Evolutionary conservation across 2,329 filamentous ascomycete species (phyloP).

Genomic region (Claviceps sp.): DNA sequence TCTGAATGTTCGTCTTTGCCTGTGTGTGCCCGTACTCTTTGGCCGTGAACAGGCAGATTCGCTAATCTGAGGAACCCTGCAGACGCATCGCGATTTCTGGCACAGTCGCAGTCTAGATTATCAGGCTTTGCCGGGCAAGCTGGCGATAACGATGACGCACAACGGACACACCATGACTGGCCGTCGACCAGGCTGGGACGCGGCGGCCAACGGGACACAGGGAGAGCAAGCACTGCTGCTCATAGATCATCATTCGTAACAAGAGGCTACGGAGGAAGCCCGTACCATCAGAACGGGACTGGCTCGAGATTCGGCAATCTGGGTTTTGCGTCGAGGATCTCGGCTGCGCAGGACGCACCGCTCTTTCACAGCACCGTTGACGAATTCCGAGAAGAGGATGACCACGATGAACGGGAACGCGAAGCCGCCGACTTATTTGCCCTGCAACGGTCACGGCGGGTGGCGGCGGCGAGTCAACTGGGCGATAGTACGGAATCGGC

Average conservation of each 20-base stretch:
- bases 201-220: conserved; percentile 18
- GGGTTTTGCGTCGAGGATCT: conserved; percentile 65
- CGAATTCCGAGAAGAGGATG: conserved; percentile 84
- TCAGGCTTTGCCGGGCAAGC: conserved; percentile 52
- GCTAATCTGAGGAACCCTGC: conserved; percentile 3
- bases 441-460: conserved; percentile 74
- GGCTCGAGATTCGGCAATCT: conserved; percentile 58
- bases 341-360: conserved; percentile 63
- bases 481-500: conserved; percentile 69
- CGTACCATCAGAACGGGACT: conserved; percentile 65
- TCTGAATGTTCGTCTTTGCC: conserved; percentile 64
- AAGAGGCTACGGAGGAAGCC: conserved; percentile 48
- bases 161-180: conserved; percentile 19
- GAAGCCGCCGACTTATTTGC: conserved; percentile 93
- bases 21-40: background rate
- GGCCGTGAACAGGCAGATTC: background rate
- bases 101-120: conserved; percentile 87
- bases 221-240: conserved; percentile 14
- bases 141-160: conserved; percentile 25
- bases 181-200: conserved; percentile 19
- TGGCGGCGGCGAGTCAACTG: conserved; percentile 72
- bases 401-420: conserved; percentile 77
- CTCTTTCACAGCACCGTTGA: conserved; percentile 89
- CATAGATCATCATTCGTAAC: conserved; percentile 32
- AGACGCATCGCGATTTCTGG: conserved; percentile 96